Evolutionary conservation across 164 flowering plant genomes (phyloP), one percentile per base, ranked within the genome.

Genomic region (Nymphaea colorata): DNA sequence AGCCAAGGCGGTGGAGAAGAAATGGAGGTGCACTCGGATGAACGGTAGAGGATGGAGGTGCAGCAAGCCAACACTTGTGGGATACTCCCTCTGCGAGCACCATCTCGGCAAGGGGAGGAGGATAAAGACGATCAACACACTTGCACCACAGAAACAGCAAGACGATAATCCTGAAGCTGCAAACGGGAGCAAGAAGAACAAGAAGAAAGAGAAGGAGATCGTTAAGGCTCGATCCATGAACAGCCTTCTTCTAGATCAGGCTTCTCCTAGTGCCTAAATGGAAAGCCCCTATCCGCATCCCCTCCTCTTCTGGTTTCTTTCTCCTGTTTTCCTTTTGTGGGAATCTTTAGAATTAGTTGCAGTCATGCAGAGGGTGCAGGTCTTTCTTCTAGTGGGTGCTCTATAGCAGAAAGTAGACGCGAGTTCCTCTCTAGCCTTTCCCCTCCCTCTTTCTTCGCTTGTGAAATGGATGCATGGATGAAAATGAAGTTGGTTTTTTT

Each of bases 1-100:
- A 55, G 83, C 53, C 83, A 82, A 4, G 74, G 36, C 12, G 60
- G 10, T 44, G 55, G 74, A 61, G 80, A 75, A 45, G 68, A 79
- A 5, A 78, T 80, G 93, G 43, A 76, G 96, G 82, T 91, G 96
- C 76, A 91, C 93, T 67, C 88, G 96, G 0, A 84, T 85, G 7
- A 89, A 91, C 65, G 98, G 96, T 11, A 75, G 93, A 60, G 93
- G 93, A 43, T 91, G 98, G 98, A 79, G 98, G 64, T 91, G 98
- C 68, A 82, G 86, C 44, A 96, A 87, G 61, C 88, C 77, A 14
- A 86, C 95, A 53, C 84, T 86, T 6, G 91, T 86, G 3, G 98
- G 98, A 2, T 91, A 89, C 67, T 86, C 93, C 5, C 82, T 89
- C 11, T 91, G 96, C 70, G 93, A 91, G 76, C 93, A 91, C 75